phyloP scores from a whole-genome alignment of 2,329 filamentous ascomycete species.

The Apiospora marii region DNA sequence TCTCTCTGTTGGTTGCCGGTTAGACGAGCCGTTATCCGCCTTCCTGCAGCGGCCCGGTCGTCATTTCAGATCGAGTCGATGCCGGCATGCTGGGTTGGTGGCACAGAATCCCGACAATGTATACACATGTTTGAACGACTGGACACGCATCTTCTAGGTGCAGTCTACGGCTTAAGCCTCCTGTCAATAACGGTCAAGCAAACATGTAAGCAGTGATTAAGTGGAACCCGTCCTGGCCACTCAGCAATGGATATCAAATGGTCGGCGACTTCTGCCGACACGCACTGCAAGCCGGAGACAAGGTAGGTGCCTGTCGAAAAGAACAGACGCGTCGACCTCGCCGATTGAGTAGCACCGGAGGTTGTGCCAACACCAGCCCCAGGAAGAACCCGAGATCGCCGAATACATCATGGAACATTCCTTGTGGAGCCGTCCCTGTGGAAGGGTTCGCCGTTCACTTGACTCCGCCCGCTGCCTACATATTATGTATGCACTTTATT shows the following conservation, averaged over 20 bases:
- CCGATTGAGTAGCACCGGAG: neutral
- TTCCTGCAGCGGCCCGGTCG: neutral
- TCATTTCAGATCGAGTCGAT: neutral
- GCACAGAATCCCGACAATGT: neutral
- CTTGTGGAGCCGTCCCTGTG: neutral
- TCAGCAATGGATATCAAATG: neutral
- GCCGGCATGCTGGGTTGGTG: neutral
- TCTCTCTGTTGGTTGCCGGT: neutral
- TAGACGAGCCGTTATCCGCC: neutral
- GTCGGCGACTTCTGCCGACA: neutral
- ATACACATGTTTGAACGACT: neutral
- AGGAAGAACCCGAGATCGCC: constrained; percentile 25
- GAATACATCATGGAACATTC: neutral
- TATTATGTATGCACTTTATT: neutral
- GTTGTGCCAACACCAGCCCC: neutral
- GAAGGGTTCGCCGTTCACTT: neutral
- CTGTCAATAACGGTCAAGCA: neutral
- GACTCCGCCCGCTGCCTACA: neutral
- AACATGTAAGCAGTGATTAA: neutral
- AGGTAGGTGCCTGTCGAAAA: neutral
- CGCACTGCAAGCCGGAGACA: neutral
- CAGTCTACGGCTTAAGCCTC: neutral
- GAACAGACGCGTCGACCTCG: neutral
- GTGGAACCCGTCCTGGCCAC: neutral
- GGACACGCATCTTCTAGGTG: too few species aligned